Base-by-base conservation (phyloP, 495 filamentous ascomycete genomes). In the Neurospora tetraspora region DNA sequence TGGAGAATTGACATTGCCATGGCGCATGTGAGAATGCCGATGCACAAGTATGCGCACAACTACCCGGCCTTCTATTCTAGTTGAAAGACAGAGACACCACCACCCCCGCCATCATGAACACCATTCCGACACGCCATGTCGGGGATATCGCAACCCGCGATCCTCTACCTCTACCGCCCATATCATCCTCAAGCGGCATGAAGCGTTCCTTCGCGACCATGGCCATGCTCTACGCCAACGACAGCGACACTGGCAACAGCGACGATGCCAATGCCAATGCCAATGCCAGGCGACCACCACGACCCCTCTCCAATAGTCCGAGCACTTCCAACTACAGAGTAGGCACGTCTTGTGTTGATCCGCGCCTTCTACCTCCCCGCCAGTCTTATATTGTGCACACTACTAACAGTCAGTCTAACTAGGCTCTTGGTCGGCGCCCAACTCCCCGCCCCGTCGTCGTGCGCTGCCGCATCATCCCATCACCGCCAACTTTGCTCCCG, bases 401-500 rank as follows among this genome's bases (percentile, higher is more conserved):
- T 43, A 43, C 53, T 69, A 23, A 31, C 53, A 31, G 4, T n/a
- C 27, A 18, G 68, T 70, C 18, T 39, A 18, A 3, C 37, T 27
- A 75, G 73, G 40, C 39, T 65, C 77, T 39, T 59, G 40, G 16
- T 69, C 76, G 11, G 61, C 73, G 36, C 71, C 69, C 70, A 42
- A 47, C 45, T 71, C 75, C 6, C 75, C 76, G 6, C 43, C 70
- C 69, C 68, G 20, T 9, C 72, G 40, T 6, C 72, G 37, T 10
- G 42, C 3, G 45, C 16, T 45, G 36, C 23, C 59, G 9, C 1
- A 34, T 65, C 14, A 65, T 18, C 27, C 53, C 53, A 31, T 34
- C 53, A 14, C 36, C 5, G 61, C 72, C n/a, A 31, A 43, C 10
- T 91, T 91, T 78, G 80, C 83, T 61, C 79, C 82, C 3, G 83